phyloP scores from a whole-genome alignment of 1,284 basidiomycete genomes.

The Trichosporon coremiiforme region DNA sequence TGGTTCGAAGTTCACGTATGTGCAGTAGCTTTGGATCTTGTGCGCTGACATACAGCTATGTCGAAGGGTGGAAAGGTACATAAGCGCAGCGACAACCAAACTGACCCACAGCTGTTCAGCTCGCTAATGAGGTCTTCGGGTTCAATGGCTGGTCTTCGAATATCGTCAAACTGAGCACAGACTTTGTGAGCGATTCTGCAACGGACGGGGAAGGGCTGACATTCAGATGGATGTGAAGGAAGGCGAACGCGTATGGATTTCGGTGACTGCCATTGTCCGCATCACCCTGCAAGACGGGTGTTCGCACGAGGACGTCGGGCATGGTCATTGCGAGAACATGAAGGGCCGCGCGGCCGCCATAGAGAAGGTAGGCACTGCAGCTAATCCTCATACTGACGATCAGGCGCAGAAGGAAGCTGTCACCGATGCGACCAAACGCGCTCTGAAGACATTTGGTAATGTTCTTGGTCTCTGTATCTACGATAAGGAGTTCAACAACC shows the following conservation, averaged over 20 bases:
- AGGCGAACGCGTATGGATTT: conserved; percentile 70
- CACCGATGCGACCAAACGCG: conserved; percentile 89
- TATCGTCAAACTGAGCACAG: conserved; percentile 73
- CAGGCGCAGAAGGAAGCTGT: conserved; percentile 98
- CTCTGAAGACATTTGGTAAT: conserved; percentile 89
- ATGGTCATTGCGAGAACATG: conserved; percentile 81
- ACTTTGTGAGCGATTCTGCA: conserved; percentile 57
- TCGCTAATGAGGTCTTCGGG: conserved; percentile 98
- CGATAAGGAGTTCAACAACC: conserved; percentile 82
- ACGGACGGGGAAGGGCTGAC: conserved; percentile 22
- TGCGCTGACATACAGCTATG: conserved; percentile 65
- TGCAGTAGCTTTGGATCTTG: neutral
- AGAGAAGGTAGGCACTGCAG: conserved; percentile 72
- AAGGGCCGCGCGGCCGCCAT: conserved; percentile 81
- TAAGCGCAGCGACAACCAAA: neutral
- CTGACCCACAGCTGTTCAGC: conserved; percentile 68
- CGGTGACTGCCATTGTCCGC: conserved; percentile 80
- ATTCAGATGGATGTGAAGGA: conserved; percentile 64
- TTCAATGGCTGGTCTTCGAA: conserved; percentile 97
- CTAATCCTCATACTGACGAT: neutral
- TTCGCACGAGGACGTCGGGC: conserved; percentile 91
- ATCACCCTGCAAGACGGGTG: conserved; percentile 86
- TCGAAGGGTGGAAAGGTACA: conserved; percentile 86
- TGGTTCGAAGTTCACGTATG: conserved; percentile 67
- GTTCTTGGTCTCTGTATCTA: conserved; percentile 94